Base-by-base conservation (phyloP, 2,329 filamentous ascomycete species). In the Trichoderma lentiforme region DNA sequence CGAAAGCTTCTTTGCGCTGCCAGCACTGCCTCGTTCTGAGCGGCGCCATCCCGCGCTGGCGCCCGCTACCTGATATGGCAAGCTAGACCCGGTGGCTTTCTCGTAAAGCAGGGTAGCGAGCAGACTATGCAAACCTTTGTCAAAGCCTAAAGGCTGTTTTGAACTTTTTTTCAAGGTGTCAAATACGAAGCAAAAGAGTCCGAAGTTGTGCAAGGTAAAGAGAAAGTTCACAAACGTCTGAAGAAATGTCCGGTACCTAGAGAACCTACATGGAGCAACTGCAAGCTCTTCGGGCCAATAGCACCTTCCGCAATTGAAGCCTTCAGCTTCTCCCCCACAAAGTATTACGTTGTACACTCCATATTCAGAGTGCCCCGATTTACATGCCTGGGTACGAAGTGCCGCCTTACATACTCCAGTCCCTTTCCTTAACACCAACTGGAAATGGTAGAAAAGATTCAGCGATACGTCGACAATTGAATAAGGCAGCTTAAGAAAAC, bases 11-110 rank as follows among this genome's bases (percentile, higher is more conserved):
- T 62, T 61, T 36, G 14, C n/a, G 26, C 4, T 18, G 39, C 21
- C 30, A 21, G 67, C 68, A 63, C 68, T 43, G 58, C 58, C 68
- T 70, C 68, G 21, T 24, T 63, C 43, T 34, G 36, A 62, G 18
- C 58, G 43, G 34, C 68, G 68, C 68, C 68, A 56, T 63, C 60
- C 56, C 68, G 68, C 30, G 30, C 66, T 24, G 39, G n/a, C 63
- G 24, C n/a, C 24, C 30, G 12, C 26, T 69, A 12, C 57, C 21
- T 26, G n/a, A 61, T 69, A n/a, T 24, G 56, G 56, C 36, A 51
- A 61, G 53, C 18, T 51, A 14, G 4, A 15, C 26, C 12, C 9
- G 26, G 26, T 61, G 56, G 66, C 66, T 69, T 60, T 69, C 36
- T 36, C 56, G 65, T 68, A 47, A 68, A 24, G 11, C 4, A 32